phyloP scores from a whole-genome alignment of 139 green algal genomes.

The Tetratostichococcus sp. region DNA sequence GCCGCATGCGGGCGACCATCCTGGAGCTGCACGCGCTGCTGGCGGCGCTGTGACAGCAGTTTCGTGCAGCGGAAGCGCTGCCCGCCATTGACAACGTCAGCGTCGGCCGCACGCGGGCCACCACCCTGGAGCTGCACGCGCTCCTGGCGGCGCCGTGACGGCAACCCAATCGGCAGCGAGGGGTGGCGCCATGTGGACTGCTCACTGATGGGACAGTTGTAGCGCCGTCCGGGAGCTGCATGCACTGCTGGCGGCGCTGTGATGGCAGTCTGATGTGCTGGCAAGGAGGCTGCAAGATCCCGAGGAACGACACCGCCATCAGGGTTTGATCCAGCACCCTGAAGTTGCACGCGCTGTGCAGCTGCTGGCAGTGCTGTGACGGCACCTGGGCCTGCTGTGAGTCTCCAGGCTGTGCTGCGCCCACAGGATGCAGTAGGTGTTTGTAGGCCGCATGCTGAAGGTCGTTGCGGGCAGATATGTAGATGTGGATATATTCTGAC shows the following conservation, averaged over 20 bases:
- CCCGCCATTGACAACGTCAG: not conserved
- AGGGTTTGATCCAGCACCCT: not conserved
- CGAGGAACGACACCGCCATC: not conserved
- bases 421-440: too few relatives aligned
- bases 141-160: constrained; percentile 14
- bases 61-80: constrained; percentile 1
- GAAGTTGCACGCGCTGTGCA: constrained; percentile 18
- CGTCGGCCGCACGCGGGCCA: not conserved
- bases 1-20: constrained; percentile 3
- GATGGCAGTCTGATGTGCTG: too few relatives aligned
- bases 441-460: too few relatives aligned
- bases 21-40: constrained; percentile 20
- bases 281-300: too few relatives aligned
- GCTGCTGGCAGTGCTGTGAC: constrained; percentile 15
- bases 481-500: too few relatives aligned
- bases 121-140: constrained; percentile 14
- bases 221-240: too few relatives aligned
- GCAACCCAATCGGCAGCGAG: too few relatives aligned
- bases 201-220: too few relatives aligned
- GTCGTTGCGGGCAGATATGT: too few relatives aligned
- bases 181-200: too few relatives aligned
- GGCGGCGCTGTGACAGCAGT: not conserved
- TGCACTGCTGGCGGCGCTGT: constrained; percentile 4
- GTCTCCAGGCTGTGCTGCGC: too few relatives aligned
- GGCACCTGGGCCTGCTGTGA: too few relatives aligned